Evolutionary conservation across 1,284 basidiomycete species (phyloP), one percentile per base, ranked within the genome.

Genomic region (Trichosporon asahii): DNA sequence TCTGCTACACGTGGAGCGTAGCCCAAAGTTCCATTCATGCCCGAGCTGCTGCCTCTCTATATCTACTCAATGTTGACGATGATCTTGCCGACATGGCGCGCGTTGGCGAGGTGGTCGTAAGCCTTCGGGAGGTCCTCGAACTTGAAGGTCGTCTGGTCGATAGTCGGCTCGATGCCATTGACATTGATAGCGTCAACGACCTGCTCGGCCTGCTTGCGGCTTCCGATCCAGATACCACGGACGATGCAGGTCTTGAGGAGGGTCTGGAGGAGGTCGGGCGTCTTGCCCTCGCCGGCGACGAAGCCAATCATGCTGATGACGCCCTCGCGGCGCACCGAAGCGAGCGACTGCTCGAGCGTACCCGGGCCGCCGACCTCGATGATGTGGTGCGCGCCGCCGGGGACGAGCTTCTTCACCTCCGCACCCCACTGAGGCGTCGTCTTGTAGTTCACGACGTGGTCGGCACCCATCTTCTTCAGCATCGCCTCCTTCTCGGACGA

Each of bases 291-390:
- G n/a, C 66, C 74, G 0, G 85, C 83, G 6, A 88, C 80, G 60
- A 83, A 81, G 9, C 88, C 88, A 57, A 90, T 87, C 61, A 86
- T 76, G 67, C 86, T 83, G 66, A 89, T 80, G 18, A 84, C 81
- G 2, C 88, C 88, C 7, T 84, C 85, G 18, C 81, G 75, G 66
- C 79, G 78, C 67, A 86, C 76, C 5, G 86, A 82, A 7, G 83
- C 83, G 68, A 87, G 79, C 6, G 84, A 85, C 71, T 86, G 85
- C 11, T 76, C 68, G 2, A 89, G 78, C 5, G 88, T 89, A 11
- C 85, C 85, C 2, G 84, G 73, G 1, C 89, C 88, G 2, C 88
- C 87, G 53, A 87, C 87, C 46, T 90, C 89, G 63, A 90, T 80
- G 49, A 89, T 78, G 74, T 88, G 87, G 69, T 90, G 87, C 3